Base-by-base conservation (phyloP, 2,329 filamentous ascomycete genomes). In the Septoria petroselini region DNA sequence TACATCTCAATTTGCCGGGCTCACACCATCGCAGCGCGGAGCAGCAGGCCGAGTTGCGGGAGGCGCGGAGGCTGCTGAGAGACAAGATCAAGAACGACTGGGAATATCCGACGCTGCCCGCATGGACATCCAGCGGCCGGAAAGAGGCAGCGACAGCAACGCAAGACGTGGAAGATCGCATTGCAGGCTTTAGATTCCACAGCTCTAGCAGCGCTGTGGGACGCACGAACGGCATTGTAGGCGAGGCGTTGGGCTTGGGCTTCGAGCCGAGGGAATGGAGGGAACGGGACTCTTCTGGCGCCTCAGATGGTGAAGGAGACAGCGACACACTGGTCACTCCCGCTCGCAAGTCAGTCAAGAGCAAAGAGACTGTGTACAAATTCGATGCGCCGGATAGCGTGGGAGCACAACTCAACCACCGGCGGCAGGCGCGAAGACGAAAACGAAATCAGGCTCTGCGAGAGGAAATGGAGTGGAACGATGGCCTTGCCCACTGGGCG, bases 401-500 rank as follows among this genome's bases (percentile, higher is more conserved):
- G 11, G 73, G 67, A 9, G 54, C 62, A 29, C 65, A 68, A 9
- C 53, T 75, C 31, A 41, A 37, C 15, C 55, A 61, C 19, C 57
- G 60, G 7, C 55, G 57, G 17, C 19, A 47, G 15, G 59, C 56
- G 47, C 62, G 69, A 50, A 74, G 68, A 55, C 61, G 67, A 42
- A 68, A 69, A 55, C 64, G 71, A 33, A 60, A 65, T 43, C 54
- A 61, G 40, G 59, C 61, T 9, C 53, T 74, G 41, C 67, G 71
- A 47, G 62, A 65, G 23, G 74, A 77, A 55, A 71, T 73, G 69
- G 50, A 53, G 6, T 94, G 86, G 84, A 97, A 96, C 62, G 76
- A 84, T 30, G 91, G 91, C 0, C 68, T 96, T 49, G 79, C 83
- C n/a, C 86, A 85, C 66, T 97, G 88, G 70, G 80, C 84, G 52